Evolutionary conservation across 139 green algal species (phyloP), one percentile per base, ranked within the genome.

Genomic region (Volvox africanus): DNA sequence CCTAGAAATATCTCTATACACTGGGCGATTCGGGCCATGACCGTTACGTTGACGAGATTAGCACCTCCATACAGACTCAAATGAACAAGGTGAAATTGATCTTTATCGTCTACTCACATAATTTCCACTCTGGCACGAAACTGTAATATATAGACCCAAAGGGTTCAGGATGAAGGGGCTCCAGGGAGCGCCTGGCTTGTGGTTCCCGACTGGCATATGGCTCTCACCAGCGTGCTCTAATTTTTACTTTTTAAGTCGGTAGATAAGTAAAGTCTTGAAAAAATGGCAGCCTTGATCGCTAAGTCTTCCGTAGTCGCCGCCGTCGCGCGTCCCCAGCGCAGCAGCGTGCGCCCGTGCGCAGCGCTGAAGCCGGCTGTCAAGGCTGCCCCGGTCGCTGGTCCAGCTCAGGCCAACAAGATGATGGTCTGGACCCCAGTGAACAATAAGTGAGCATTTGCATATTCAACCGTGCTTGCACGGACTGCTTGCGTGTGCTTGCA

Each of bases 401-500:
- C 96, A 50, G 94, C 92, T 68, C 90, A 92, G 88, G 94, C 95
- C 92, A 95, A 94, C 93, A 91, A 96, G 90, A 97, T 97, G 93
- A 95, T 96, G 92, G 95, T 97, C 68, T 98, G 96, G 96, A 94
- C 96, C 93, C 96, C 96, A 61, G 88, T 94, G 35, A 96, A 97
- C 96, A 98, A 98, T 95, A 97, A 97, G 95, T 65, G 20, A 86
- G 80, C 80, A 19, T 2, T 37, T 17, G 0, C 11, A 35, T 50
- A 84, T 22, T 67, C 0, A 17, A 35, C 67, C 9, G 78, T 0
- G 21, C 6, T 33, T 33, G 65, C 65, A 24, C 12, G 6, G 65
- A 24, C 2, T 73, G 65, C 65, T 26, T 26, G 65, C 11, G 6
- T 55, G 44, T 55, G 65, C 65, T 73, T 73, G 65, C 65, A 61